A percentile compares a stretch with the other conserved stretches of the same genome.
phyloP scores from a whole-genome alignment of 2,329 filamentous ascomycete genomes.

The Trichoderma citrinoviride region DNA sequence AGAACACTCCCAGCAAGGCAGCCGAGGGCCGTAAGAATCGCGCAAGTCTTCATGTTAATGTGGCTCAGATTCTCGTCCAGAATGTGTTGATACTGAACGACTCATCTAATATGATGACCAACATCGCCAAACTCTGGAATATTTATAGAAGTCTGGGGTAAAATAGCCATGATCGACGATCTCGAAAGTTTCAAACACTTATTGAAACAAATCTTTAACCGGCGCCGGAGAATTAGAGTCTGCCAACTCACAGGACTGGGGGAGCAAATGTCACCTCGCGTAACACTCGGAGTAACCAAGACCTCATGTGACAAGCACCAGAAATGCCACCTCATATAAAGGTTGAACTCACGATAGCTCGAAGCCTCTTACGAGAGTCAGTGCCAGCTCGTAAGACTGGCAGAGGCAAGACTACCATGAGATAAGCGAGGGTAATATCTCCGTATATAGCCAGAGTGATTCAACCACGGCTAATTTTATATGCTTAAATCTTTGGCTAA shows the following conservation, averaged over 20 bases:
- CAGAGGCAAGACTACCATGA: not conserved
- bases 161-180: not conserved
- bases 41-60: not conserved
- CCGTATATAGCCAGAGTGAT: not conserved
- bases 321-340: not conserved
- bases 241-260: not conserved
- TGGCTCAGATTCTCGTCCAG: not conserved
- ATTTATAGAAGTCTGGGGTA: not conserved
- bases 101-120: not conserved
- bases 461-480: conserved; percentile 2
- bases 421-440: not conserved
- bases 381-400: not conserved
- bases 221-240: not conserved
- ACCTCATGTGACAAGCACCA: too few relatives aligned
- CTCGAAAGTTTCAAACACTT: not conserved
- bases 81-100: not conserved
- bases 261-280: not conserved
- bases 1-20: conserved; percentile 4
- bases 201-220: conserved; percentile 6
- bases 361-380: not conserved
- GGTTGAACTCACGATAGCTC: not conserved
- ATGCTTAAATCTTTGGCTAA: conserved; percentile 11
- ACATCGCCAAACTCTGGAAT: not conserved
- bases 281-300: not conserved
- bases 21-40: not conserved